Base-by-base conservation (phyloP, 345 rosid species). In the Aegle marmelos region DNA sequence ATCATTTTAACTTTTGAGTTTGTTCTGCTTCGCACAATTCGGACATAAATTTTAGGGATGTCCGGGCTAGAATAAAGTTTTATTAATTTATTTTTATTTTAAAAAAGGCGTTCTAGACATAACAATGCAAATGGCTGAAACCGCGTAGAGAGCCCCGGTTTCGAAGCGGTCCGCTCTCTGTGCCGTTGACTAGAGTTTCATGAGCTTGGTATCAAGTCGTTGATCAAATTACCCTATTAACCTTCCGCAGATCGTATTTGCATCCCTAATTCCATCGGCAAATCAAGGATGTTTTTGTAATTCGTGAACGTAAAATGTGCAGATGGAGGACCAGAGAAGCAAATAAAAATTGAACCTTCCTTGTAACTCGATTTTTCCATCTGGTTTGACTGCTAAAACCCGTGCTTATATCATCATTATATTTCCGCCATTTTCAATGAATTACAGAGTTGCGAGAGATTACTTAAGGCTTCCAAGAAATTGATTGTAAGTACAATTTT, bases 401-500 rank as follows among this genome's bases (percentile, higher is more conserved):
- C 24, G 6, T 4, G 28, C 22, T 41, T 14, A 11, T 24, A 45
- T 68, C 11, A 39, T 59, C 41, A 27, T 19, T 57, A 1, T 33
- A 17, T 22, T 10, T 57, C 45, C 50, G 9, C 62, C 13, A 22
- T 72, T n/a, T 36, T 72, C 48, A 34, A 56, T 33, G 53, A 6
- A 9, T 16, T 13, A 21, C 24, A 10, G 39, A 16, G 16, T 41
- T 41, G 14, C 1, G 1, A 45, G 50, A 45, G 50, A 13, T 45
- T 7, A 11, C 10, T 3, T 2, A 59, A 33, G 34, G 25, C 22
- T 41, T 4, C 70, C 17, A 3, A n/a, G 22, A 41, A 28, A 27
- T 21, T 36, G 31, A 41, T 33, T 61, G 78, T 63, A 75, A 75
- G 61, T 75, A 30, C 56, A 64, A 64, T 39, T 59, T 27, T 36